A percentile compares a stretch with the other conserved stretches of the same genome.
Conservation (phyloP, 2,329 filamentous ascomycete species). For the Colletotrichum noveboracense region DNA sequence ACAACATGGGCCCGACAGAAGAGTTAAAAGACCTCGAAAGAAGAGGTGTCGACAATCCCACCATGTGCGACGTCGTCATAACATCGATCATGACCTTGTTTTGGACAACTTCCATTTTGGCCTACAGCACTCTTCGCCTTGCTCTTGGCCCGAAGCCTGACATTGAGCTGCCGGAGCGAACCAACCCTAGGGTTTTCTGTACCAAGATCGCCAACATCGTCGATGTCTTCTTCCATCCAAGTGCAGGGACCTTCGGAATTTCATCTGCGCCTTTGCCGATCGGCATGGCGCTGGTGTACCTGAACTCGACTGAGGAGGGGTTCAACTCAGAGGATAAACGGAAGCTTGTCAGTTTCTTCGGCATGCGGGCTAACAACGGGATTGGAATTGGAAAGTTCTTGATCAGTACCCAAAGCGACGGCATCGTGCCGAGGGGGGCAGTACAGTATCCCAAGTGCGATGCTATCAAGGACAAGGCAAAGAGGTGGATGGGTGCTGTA, state of each 20-base stretch:
- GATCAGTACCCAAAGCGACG: conserved; percentile 1
- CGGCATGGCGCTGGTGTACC: conserved; percentile 18
- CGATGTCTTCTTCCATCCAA: conserved; percentile 19
- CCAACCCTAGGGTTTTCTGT: conserved; percentile 17
- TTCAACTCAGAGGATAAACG: neutral
- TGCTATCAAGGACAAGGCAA: neutral
- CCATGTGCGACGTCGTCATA: conserved; percentile 14
- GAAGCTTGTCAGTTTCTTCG: conserved; percentile 15
- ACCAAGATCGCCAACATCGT: conserved; percentile 19
- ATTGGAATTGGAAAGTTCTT: conserved; percentile 14
- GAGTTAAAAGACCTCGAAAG: neutral
- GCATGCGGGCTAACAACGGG: neutral
- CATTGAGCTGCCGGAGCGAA: neutral
- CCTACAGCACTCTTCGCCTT: conserved; percentile 18
- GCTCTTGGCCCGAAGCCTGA: neutral
- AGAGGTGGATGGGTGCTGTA: neutral
- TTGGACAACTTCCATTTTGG: conserved; percentile 16
- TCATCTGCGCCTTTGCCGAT: conserved; percentile 19
- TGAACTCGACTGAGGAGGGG: conserved; percentile 12
- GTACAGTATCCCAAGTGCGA: neutral
- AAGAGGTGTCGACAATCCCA: neutral
- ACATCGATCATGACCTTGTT: conserved; percentile 12
- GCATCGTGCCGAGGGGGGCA: neutral
- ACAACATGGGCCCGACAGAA: neutral
- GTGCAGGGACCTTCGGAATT: conserved; percentile 16